phyloP scores from a whole-genome alignment of 768 basidiomycete genomes.

The Fomitopsis serialis region DNA sequence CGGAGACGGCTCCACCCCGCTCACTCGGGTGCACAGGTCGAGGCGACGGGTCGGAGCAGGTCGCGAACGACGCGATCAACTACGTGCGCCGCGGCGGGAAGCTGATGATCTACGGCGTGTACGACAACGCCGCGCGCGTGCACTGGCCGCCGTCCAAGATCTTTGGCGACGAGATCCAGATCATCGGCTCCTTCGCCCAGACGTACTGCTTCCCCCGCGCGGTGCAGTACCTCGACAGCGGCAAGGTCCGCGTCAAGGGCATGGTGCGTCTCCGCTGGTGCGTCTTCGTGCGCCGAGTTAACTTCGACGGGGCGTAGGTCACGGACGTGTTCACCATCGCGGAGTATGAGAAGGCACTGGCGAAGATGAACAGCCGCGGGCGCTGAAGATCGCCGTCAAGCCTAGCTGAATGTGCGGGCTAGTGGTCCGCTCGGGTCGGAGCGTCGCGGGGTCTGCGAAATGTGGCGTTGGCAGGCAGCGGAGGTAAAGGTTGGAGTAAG shows the following conservation, averaged over 20 bases:
- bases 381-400: conserved; percentile 49
- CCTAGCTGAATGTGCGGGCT: conserved; percentile 22
- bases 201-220: conserved; percentile 88
- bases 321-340: conserved; percentile 53
- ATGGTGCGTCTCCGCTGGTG: conserved; percentile 43
- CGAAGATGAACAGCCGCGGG: conserved; percentile 58
- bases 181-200: conserved; percentile 89
- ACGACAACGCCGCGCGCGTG: conserved; percentile 78
- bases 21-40: conserved; percentile 37
- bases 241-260: conserved; percentile 78
- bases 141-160: conserved; percentile 87
- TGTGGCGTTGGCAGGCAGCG: too few relatives aligned
- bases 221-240: conserved; percentile 82
- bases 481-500: too few relatives aligned
- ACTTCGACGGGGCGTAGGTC: conserved; percentile 26
- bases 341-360: conserved; percentile 60
- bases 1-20: too few relatives aligned
- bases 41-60: conserved; percentile 77
- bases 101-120: conserved; percentile 87
- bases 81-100: conserved; percentile 85
- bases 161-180: conserved; percentile 73
- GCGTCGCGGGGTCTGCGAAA: too few relatives aligned
- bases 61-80: conserved; percentile 87
- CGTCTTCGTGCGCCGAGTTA: background rate
- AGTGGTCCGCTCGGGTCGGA: too few relatives aligned